A percentile compares a stretch with the other conserved stretches of the same genome.
These are phyloP conservation scores for Fagopyrum tataricum DNA, from an alignment of 148 eudicot genomes.

Conservation along the genomic window DNA sequence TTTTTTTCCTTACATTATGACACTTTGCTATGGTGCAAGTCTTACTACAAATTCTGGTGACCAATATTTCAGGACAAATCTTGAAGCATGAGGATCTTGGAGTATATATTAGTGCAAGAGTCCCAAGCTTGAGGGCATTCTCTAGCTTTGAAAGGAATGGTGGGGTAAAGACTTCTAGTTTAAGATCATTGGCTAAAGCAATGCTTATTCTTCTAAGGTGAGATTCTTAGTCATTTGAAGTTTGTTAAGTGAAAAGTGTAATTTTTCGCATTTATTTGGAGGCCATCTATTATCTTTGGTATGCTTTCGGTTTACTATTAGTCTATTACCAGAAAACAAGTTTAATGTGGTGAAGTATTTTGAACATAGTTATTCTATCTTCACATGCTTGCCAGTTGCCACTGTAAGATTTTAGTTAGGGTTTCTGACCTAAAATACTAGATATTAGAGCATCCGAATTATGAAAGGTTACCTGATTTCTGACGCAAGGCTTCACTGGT, in stretches of 20 bases:
- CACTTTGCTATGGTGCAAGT: conserved; percentile 1
- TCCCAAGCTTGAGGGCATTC: conserved; percentile 58
- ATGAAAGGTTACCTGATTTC: no score
- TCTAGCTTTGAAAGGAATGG: conserved; percentile 42
- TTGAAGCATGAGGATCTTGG: conserved; percentile 76
- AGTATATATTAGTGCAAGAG: conserved; percentile 53
- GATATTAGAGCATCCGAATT: no score
- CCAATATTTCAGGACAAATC: conserved; percentile 69
- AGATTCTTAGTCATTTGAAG: conserved; percentile 10
- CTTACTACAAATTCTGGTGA: conserved; percentile 19
- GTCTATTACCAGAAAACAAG: no score
- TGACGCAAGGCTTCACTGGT: no score
- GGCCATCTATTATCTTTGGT: background rate
- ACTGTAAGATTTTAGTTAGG: no score
- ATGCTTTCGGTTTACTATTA: background rate
- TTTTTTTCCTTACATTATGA: background rate
- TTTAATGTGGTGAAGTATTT: no score
- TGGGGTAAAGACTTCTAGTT: conserved; percentile 39
- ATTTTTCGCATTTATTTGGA: background rate
- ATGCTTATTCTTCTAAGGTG: conserved; percentile 71
- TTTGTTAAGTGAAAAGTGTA: background rate
- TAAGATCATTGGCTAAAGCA: conserved; percentile 47
- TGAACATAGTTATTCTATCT: no score
- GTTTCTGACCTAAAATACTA: no score
- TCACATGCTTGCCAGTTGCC: no score